phyloP scores from a whole-genome alignment of 768 basidiomycete genomes.

The Boletus rubescentipes region DNA sequence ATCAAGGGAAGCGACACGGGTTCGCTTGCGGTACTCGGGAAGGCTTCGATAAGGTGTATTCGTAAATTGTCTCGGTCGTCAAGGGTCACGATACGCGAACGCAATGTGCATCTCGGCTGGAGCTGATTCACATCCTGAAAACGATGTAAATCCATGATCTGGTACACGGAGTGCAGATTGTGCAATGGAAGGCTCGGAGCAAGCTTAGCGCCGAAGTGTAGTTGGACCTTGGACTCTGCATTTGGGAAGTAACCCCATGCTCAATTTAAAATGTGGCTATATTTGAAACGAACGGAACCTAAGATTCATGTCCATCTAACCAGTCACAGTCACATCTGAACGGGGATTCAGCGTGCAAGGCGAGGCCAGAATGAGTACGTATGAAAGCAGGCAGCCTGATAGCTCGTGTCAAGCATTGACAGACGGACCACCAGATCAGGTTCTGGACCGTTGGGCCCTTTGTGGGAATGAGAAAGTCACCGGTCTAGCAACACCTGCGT shows the following conservation, averaged over 20 bases:
- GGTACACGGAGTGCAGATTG: neutral
- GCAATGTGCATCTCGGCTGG: constrained; percentile 36
- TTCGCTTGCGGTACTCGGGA: constrained; percentile 23
- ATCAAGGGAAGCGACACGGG: constrained; percentile 42
- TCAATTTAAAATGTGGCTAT: neutral
- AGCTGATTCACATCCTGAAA: constrained; percentile 14
- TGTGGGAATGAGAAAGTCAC: constrained; percentile 2
- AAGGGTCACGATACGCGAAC: constrained; percentile 37
- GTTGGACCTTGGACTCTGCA: neutral
- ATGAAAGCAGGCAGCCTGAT: neutral
- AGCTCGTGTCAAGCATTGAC: neutral
- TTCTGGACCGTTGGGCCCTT: constrained; percentile 8
- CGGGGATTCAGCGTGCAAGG: neutral
- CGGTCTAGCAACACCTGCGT: neutral
- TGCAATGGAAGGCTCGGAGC: neutral
- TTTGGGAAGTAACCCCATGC: neutral
- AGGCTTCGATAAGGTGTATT: constrained; percentile 52
- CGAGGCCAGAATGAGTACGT: constrained; percentile 7
- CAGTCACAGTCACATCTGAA: neutral
- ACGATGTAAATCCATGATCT: constrained; percentile 16
- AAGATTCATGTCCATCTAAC: neutral
- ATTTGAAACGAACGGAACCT: neutral
- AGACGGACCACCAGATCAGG: neutral
- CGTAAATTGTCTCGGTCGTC: constrained; percentile 43
- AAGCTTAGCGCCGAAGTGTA: neutral